These are phyloP conservation scores for Hyaloscypha variabilis DNA, from an alignment of 495 filamentous ascomycete species.

Conservation along the genomic window DNA sequence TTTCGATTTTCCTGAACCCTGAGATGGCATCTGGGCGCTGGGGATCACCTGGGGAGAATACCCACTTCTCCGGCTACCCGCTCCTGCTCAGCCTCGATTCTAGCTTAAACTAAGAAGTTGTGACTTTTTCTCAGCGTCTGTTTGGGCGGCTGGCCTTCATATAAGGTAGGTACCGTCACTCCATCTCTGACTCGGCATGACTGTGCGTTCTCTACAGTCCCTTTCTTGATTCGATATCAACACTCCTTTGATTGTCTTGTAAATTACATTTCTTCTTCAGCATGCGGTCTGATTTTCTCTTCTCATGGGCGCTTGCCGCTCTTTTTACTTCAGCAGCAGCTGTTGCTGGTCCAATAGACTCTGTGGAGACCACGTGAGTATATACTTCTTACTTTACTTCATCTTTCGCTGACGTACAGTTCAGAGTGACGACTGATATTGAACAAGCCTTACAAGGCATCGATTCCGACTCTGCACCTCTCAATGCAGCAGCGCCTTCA, in stretches of 20 bases:
- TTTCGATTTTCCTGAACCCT: not conserved
- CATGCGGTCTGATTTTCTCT: slow-evolving; percentile 25
- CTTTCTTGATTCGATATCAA: slow-evolving; percentile 27
- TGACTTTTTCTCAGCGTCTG: not conserved
- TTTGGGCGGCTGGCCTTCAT: not conserved
- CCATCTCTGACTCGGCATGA: not conserved
- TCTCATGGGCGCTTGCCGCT: slow-evolving; percentile 25
- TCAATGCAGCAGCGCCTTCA: no score
- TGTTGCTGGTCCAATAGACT: slow-evolving; percentile 22
- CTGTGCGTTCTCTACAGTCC: slow-evolving; percentile 13
- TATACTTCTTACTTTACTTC: not conserved
- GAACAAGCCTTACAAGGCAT: no score
- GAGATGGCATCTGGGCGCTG: not conserved
- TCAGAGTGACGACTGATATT: not conserved
- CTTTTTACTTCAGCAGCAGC: slow-evolving; percentile 18
- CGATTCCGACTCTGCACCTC: no score
- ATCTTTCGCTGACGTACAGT: not conserved
- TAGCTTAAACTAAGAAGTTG: not conserved
- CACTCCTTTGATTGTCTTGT: slow-evolving; percentile 12
- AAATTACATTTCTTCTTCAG: slow-evolving; percentile 19
- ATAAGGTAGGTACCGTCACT: not conserved
- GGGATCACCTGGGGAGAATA: not conserved
- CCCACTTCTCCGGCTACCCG: not conserved
- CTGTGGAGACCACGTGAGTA: not conserved
- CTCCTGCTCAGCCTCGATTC: not conserved